phyloP scores from a whole-genome alignment of 371 early-diverging fungal species.

The Mucor velutinosus region DNA sequence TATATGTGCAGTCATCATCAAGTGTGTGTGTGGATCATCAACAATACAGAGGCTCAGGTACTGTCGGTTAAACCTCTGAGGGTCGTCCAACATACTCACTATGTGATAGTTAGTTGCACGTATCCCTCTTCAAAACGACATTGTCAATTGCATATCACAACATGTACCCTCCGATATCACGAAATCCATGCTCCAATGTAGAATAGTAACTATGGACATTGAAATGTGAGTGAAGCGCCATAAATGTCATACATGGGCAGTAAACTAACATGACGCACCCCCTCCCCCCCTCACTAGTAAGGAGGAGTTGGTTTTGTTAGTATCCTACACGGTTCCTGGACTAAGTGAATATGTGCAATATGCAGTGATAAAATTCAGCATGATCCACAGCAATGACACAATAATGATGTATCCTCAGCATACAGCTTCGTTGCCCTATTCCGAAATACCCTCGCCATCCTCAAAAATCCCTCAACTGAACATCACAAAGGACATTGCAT shows the following conservation, averaged over 20 bases:
- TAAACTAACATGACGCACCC: not conserved
- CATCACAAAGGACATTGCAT: constrained; percentile 8
- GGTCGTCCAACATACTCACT: too few species aligned
- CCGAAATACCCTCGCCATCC: not conserved
- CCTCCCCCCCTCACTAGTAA: too few species aligned
- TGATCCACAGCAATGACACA: not conserved
- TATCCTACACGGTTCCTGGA: constrained; percentile 12
- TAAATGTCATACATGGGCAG: too few species aligned
- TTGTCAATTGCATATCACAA: not conserved
- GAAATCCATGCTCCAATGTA: not conserved
- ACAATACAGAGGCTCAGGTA: not conserved
- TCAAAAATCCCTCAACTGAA: not conserved
- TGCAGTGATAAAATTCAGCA: not conserved
- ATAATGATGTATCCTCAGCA: not conserved
- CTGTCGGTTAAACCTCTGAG: too few species aligned
- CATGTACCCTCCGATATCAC: constrained; percentile 1
- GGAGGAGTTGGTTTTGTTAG: not conserved
- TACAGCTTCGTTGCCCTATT: constrained; percentile 14
- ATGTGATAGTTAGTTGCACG: not conserved
- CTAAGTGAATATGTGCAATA: constrained; percentile 18
- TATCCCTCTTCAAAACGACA: not conserved
- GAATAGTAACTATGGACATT: not conserved
- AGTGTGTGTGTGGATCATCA: not conserved
- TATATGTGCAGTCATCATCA: not conserved
- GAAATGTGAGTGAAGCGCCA: not conserved